Evolutionary conservation across 768 basidiomycete species (phyloP).

Genomic region (Termitomyces bulborhizus): DNA sequence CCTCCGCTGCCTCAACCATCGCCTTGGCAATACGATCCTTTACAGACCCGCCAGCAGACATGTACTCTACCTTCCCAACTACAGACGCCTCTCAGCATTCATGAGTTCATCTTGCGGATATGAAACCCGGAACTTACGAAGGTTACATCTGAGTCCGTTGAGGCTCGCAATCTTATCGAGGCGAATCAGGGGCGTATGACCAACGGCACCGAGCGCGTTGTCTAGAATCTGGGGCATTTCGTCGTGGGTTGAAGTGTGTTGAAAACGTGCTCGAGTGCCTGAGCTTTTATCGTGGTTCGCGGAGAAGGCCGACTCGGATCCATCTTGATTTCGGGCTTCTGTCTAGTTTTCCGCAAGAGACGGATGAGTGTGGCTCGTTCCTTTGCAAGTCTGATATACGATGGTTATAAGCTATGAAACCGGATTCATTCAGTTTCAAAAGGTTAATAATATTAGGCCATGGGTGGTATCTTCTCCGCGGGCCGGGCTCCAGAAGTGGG

Average conservation of each 20-base stretch:
- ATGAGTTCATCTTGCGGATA: not conserved
- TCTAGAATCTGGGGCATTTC: slow-evolving; percentile 57
- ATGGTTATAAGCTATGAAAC: not conserved
- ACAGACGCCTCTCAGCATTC: not conserved
- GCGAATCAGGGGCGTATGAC: slow-evolving; percentile 86
- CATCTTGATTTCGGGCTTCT: not conserved
- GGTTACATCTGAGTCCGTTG: slow-evolving; percentile 81
- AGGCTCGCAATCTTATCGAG: slow-evolving; percentile 71
- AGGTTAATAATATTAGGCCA: not conserved
- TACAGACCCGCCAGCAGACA: slow-evolving; percentile 88
- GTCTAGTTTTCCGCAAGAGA: no score
- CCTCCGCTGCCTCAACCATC: slow-evolving; percentile 95
- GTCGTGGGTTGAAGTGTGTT: not conserved
- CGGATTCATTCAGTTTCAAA: not conserved
- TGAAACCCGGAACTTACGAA: slow-evolving; percentile 50
- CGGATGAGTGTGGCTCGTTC: no score
- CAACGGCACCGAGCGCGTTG: slow-evolving; percentile 79
- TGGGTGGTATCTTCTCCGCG: no score
- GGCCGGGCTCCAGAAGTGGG: no score
- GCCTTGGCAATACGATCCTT: slow-evolving; percentile 96
- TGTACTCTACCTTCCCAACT: slow-evolving; percentile 91
- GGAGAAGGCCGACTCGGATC: slow-evolving; percentile 4
- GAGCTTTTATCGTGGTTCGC: slow-evolving; percentile 1
- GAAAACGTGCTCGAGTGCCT: not conserved
- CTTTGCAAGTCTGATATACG: not conserved